Base-by-base conservation (phyloP, 2,329 filamentous ascomycete species). In the Diplodia sapinea region DNA sequence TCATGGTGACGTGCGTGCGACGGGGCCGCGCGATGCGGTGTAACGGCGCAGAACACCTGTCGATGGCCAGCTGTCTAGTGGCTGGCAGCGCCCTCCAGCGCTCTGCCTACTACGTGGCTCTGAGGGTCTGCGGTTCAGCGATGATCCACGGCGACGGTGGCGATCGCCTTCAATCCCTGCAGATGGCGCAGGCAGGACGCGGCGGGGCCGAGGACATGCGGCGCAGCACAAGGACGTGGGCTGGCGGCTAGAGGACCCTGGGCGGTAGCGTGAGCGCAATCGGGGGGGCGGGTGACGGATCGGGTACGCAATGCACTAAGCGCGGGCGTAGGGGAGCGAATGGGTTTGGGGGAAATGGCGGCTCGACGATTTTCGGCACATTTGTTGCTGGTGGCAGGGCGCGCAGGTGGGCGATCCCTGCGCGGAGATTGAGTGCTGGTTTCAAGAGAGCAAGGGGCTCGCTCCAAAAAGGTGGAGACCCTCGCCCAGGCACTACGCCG, bases 81-180 rank as follows among this genome's bases (percentile, higher is more conserved):
- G 29, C 13, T 31, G 56, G 26, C 17, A 12, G 17, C 6, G 31
- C 9, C 15, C n/a, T 36, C 51, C 7, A 31, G 23, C 33, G 40
- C 55, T 43, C 31, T n/a, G 11, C 33, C 23, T 33, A 26, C 57
- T 49, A 62, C 57, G 57, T 62, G 57, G 47, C 57, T 31, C 15
- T 23, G 40, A 33, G 38, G 40, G 57, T 38, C 54, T n/a, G 57
- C 56, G 40, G 57, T 62, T 31, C 56, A 62, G 57, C 57, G 40
- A 36, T 50, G 57, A 62, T 62, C 57, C 57, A 62, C 57, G 57
- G 57, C 23, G 57, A 62, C 57, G 57, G 57, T 62, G 57, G 57
- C 57, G 57, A 62, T 62, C 56, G 20, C 26, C 15, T 62, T 13
- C 7, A 23, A 43, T 47, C 57, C 57, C 57, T 62, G 57, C 40